Evolutionary conservation across 495 filamentous ascomycete genomes (phyloP).

Genomic region (Neurospora tetrasperma): DNA sequence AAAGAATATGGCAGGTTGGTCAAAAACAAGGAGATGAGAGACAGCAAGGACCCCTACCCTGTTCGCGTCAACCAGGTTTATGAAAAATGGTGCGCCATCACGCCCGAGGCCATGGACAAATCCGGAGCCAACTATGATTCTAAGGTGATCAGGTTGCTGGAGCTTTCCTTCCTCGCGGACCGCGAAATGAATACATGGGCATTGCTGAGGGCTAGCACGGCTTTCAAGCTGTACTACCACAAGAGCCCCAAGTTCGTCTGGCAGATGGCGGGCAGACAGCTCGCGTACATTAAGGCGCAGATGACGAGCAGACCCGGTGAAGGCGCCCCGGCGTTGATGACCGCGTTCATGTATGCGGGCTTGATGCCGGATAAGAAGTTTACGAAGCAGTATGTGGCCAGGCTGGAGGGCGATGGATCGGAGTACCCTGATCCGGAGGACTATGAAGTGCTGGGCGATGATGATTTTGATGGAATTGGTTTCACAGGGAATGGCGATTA

Average conservation of each 20-base stretch:
- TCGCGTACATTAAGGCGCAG: slow-evolving; percentile 53
- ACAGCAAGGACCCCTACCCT: slow-evolving; percentile 20
- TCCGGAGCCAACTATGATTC: slow-evolving; percentile 17
- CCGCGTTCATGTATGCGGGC: slow-evolving; percentile 38
- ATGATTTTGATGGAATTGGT: not conserved
- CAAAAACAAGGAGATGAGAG: slow-evolving; percentile 8
- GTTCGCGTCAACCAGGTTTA: slow-evolving; percentile 33
- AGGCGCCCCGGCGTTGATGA: slow-evolving; percentile 15
- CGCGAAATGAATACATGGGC: slow-evolving; percentile 37
- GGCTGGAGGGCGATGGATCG: slow-evolving; percentile 15
- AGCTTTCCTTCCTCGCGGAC: slow-evolving; percentile 29
- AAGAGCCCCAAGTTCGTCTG: slow-evolving; percentile 41
- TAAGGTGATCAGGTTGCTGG: slow-evolving; percentile 23
- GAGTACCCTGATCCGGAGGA: slow-evolving; percentile 11
- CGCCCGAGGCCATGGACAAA: slow-evolving; percentile 17
- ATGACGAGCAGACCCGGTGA: slow-evolving; percentile 5
- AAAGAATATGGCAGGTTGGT: slow-evolving; percentile 21
- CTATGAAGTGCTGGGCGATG: slow-evolving; percentile 4
- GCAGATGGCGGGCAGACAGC: slow-evolving; percentile 52
- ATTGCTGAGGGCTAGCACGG: slow-evolving; percentile 51
- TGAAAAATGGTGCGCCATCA: slow-evolving; percentile 35
- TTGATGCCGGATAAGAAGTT: slow-evolving; percentile 28
- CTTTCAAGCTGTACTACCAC: slow-evolving; percentile 38
- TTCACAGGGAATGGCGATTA: not conserved
- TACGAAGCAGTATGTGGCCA: slow-evolving; percentile 21